phyloP scores from a whole-genome alignment of 768 basidiomycete species.

The Collybiopsis confluens region DNA sequence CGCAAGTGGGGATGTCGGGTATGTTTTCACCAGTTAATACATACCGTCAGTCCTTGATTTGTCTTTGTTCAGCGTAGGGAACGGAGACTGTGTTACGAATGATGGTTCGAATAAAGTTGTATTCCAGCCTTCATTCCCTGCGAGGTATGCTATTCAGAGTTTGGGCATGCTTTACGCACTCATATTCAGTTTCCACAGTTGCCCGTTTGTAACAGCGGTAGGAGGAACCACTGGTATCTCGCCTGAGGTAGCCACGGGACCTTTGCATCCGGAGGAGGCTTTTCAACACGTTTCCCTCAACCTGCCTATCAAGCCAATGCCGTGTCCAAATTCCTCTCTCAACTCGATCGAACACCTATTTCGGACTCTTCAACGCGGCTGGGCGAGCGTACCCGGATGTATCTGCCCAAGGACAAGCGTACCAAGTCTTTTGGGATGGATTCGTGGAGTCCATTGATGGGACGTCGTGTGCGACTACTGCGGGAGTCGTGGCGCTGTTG shows the following conservation, averaged over 20 bases:
- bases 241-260: conserved; percentile 14
- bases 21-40: not conserved
- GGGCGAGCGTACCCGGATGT: conserved; percentile 29
- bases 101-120: conserved; percentile 16
- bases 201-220: conserved; percentile 12
- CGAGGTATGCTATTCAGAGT: not conserved
- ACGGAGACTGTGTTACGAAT: conserved; percentile 21
- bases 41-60: conserved; percentile 25
- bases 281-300: conserved; percentile 34
- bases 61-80: conserved; percentile 25
- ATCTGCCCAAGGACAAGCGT: conserved; percentile 21
- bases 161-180: not conserved
- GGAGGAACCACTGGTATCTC: conserved; percentile 13
- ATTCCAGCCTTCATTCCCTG: not conserved
- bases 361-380: conserved; percentile 23
- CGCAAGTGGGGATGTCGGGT: conserved; percentile 21
- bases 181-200: not conserved
- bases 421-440: conserved; percentile 19
- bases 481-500: conserved; percentile 3
- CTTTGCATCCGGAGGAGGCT: conserved; percentile 31
- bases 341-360: conserved; percentile 18
- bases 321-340: conserved; percentile 22
- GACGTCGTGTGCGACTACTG: not conserved
- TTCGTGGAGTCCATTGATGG: not conserved
- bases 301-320: conserved; percentile 35